Conservation (phyloP, 2,329 filamentous ascomycete species). For the Botrytis elliptica region DNA sequence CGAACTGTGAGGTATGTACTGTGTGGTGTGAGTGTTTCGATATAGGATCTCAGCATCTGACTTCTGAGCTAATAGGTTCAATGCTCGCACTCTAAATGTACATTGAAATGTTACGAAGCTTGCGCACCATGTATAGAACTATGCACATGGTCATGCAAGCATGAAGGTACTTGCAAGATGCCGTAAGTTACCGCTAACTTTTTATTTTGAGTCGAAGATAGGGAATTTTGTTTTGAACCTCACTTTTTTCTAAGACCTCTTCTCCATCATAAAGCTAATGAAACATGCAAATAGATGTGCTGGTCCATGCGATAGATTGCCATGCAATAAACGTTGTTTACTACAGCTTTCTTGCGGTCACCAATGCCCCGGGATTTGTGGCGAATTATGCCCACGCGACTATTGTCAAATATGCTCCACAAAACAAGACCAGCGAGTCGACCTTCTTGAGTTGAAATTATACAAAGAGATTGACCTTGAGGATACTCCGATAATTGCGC, state of each 20-base stretch:
- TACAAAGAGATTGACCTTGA: slow-evolving; percentile 60
- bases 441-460: slow-evolving; percentile 52
- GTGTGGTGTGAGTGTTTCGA: not conserved
- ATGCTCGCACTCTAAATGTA: slow-evolving; percentile 58
- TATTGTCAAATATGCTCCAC: slow-evolving; percentile 58
- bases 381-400: slow-evolving; percentile 56
- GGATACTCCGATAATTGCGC: slow-evolving; percentile 60
- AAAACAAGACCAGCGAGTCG: slow-evolving; percentile 49
- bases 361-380: slow-evolving; percentile 63
- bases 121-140: slow-evolving; percentile 60
- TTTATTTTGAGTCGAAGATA: not conserved
- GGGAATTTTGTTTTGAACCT: not conserved
- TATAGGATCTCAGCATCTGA: not conserved
- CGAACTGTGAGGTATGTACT: slow-evolving; percentile 49
- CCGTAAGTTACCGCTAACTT: slow-evolving; percentile 26
- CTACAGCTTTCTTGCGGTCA: slow-evolving; percentile 57
- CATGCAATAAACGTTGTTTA: slow-evolving; percentile 60
- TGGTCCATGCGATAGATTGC: slow-evolving; percentile 65
- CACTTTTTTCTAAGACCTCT: not conserved
- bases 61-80: slow-evolving; percentile 50
- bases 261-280: not conserved
- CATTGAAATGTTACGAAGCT: slow-evolving; percentile 55
- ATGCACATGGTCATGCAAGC: slow-evolving; percentile 57
- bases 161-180: slow-evolving; percentile 45
- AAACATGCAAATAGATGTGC: slow-evolving; percentile 48